phyloP scores from a whole-genome alignment of 1,284 basidiomycete genomes.

The Ganoderma boninense region DNA sequence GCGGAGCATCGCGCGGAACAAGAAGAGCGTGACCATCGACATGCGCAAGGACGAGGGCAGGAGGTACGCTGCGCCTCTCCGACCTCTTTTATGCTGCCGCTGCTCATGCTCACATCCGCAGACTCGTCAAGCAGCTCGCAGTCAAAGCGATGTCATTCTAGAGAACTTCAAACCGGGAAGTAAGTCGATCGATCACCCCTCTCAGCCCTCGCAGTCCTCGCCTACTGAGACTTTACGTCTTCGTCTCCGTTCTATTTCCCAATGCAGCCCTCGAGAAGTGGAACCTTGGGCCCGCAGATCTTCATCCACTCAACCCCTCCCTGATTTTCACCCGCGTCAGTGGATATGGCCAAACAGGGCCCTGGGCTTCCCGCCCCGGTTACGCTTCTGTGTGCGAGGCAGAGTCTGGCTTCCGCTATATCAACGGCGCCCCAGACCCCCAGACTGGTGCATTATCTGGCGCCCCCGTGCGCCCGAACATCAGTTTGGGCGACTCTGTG shows the following conservation, averaged over 20 bases:
- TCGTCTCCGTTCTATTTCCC: not conserved
- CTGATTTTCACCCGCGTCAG: constrained; percentile 78
- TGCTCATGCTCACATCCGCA: constrained; percentile 35
- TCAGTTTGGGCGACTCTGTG: constrained; percentile 74
- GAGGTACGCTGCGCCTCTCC: constrained; percentile 51
- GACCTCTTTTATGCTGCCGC: not conserved
- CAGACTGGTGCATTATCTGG: constrained; percentile 61
- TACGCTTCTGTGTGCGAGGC: constrained; percentile 80
- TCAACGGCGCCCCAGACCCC: constrained; percentile 69
- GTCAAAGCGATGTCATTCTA: constrained; percentile 66
- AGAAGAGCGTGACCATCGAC: constrained; percentile 76
- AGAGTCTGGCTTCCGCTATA: constrained; percentile 75
- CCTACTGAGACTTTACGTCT: not conserved
- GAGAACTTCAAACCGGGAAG: constrained; percentile 82
- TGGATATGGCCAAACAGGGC: constrained; percentile 77
- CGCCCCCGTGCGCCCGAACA: constrained; percentile 73
- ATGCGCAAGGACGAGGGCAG: constrained; percentile 67
- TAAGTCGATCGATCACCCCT: constrained; percentile 43
- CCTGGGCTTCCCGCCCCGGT: constrained; percentile 72
- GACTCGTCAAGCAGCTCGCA: constrained; percentile 69
- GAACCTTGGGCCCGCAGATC: constrained; percentile 63
- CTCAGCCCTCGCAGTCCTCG: not conserved
- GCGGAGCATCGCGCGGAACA: constrained; percentile 72
- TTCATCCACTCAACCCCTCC: constrained; percentile 65
- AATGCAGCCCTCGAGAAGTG: constrained; percentile 72